A percentile compares a stretch with the other conserved stretches of the same genome.
phyloP scores from a whole-genome alignment of 495 filamentous ascomycete genomes.

The Hypoxylon fuscum region DNA sequence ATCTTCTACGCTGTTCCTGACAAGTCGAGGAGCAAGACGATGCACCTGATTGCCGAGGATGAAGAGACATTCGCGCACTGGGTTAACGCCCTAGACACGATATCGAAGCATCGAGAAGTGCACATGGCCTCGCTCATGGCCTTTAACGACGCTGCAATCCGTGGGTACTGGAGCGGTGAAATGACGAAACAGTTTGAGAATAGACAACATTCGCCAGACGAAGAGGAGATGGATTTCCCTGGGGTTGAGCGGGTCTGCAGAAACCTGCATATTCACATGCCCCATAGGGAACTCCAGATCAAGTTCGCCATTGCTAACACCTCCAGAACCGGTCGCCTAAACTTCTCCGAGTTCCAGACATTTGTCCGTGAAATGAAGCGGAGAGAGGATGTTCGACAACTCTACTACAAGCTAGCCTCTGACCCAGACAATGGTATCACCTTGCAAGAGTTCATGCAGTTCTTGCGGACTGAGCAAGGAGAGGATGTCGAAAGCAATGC shows the following conservation, averaged over 20 bases:
- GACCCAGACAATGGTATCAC: constrained; percentile 70
- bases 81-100: constrained; percentile 80
- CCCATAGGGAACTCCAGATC: constrained; percentile 73
- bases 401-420: constrained; percentile 66
- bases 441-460: constrained; percentile 74
- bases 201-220: constrained; percentile 62
- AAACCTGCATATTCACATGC: constrained; percentile 87
- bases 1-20: constrained; percentile 83
- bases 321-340: constrained; percentile 66
- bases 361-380: constrained; percentile 86
- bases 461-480: constrained; percentile 76
- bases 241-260: constrained; percentile 85
- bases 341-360: constrained; percentile 78
- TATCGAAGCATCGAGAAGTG: constrained; percentile 83
- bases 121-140: constrained; percentile 87
- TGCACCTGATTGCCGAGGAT: constrained; percentile 81
- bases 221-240: constrained; percentile 75
- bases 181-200: constrained; percentile 74
- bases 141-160: constrained; percentile 80
- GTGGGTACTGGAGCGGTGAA: constrained; percentile 84
- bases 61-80: constrained; percentile 75
- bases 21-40: constrained; percentile 73
- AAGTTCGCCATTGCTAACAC: constrained; percentile 81
- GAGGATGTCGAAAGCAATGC: constrained; percentile 75
- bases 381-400: constrained; percentile 76